phyloP scores from a whole-genome alignment of 805 yeast genomes.

The Schwanniomyces polymorphus region DNA sequence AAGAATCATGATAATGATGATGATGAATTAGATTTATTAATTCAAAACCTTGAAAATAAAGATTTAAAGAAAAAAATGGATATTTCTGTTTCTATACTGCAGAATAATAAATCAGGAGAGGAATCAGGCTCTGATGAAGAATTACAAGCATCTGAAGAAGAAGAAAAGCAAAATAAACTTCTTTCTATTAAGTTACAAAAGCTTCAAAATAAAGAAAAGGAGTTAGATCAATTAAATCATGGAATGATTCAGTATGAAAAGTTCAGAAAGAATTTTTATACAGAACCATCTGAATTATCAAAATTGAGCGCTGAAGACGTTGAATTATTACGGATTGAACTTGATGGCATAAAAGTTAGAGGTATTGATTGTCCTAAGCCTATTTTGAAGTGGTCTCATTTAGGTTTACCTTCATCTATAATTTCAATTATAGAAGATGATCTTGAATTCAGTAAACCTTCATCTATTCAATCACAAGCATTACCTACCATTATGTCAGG shows the following conservation, averaged over 20 bases:
- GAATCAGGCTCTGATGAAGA: conserved; percentile 14
- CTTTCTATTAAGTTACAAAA: conserved; percentile 37
- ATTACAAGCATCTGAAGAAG: conserved; percentile 33
- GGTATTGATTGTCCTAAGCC: conserved; percentile 66
- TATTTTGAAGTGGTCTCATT: conserved; percentile 72
- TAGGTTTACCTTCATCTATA: conserved; percentile 69
- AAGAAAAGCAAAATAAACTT: conserved; percentile 32
- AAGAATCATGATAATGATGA: conserved; percentile 10
- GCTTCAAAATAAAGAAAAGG: conserved; percentile 50
- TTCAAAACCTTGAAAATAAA: conserved; percentile 1
- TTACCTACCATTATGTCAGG: conserved; percentile 91
- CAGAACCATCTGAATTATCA: conserved; percentile 55
- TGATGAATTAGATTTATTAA: conserved; percentile 20
- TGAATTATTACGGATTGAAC: conserved; percentile 45
- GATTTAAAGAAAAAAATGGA: not conserved
- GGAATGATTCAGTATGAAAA: conserved; percentile 46
- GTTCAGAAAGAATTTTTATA: conserved; percentile 63
- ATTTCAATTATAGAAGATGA: conserved; percentile 51
- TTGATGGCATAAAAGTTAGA: conserved; percentile 67
- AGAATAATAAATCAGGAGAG: not conserved
- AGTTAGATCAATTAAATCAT: conserved; percentile 49
- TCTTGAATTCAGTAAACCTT: conserved; percentile 61
- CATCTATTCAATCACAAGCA: conserved; percentile 89
- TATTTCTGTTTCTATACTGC: not conserved
- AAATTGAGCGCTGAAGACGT: conserved; percentile 56